Conservation (phyloP, 371 early-diverging fungal species). For the Mortierella sp. region DNA sequence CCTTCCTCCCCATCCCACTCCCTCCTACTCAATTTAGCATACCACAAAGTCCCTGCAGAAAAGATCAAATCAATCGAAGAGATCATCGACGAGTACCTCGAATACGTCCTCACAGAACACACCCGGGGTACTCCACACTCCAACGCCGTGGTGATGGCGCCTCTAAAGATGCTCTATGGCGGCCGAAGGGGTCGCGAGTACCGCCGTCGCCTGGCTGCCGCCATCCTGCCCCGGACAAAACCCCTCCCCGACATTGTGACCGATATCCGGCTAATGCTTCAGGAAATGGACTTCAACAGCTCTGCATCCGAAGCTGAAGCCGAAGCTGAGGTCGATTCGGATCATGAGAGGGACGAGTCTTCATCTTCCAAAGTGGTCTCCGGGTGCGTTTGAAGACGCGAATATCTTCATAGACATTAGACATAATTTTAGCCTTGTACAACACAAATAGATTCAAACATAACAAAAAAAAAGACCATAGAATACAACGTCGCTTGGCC, state of each 20-base stretch:
- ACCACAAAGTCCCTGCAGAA: constrained; percentile 49
- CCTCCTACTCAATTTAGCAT: constrained; percentile 18
- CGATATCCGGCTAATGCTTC: constrained; percentile 38
- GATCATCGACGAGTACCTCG: constrained; percentile 60
- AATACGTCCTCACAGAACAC: constrained; percentile 45
- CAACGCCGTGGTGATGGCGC: constrained; percentile 46
- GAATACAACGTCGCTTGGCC: too few species aligned
- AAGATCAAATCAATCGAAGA: constrained; percentile 54
- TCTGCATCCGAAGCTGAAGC: constrained; percentile 21
- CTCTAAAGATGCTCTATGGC: constrained; percentile 48
- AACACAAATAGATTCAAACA: neutral
- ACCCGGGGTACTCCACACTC: constrained; percentile 50
- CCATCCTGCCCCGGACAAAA: constrained; percentile 48
- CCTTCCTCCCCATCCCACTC: neutral
- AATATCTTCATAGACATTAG: too few species aligned
- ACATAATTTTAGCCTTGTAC: constrained; percentile 1
- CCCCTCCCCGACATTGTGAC: constrained; percentile 46
- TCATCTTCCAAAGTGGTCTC: neutral
- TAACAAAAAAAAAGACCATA: neutral
- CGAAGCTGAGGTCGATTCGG: constrained; percentile 10
- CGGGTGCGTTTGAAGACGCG: constrained; percentile 3
- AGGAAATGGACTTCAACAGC: constrained; percentile 33
- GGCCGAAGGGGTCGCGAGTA: constrained; percentile 45
- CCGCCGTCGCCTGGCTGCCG: constrained; percentile 31
- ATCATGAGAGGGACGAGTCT: neutral